Conservation (phyloP, 1,139 yeast species). For the Candida glucosophila region DNA sequence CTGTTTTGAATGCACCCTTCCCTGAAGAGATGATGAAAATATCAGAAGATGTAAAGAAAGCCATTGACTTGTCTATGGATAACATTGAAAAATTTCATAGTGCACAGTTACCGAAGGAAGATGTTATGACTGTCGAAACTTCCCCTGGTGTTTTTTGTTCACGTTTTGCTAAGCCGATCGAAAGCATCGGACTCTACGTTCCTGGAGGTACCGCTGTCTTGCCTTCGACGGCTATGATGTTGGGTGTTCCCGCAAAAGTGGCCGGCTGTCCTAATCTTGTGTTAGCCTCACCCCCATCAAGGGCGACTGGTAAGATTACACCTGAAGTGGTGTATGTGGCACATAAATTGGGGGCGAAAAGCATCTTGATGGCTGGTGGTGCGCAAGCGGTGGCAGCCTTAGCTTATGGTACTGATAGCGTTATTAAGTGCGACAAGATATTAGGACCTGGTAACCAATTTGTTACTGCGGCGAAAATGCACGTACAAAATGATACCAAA, state of each 20-base stretch:
- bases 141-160: conserved; percentile 91
- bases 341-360: conserved; percentile 84
- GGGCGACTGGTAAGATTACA: conserved; percentile 83
- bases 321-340: conserved; percentile 99
- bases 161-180: conserved; percentile 90
- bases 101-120: conserved; percentile 72
- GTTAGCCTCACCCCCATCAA: conserved; percentile 96
- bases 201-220: conserved; percentile 99
- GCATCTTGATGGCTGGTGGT: conserved; percentile 94
- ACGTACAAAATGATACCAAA: conserved; percentile 89
- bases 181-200: conserved; percentile 87
- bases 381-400: conserved; percentile 98
- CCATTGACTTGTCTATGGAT: conserved; percentile 81
- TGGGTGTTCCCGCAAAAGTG: conserved; percentile 98
- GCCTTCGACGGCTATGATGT: conserved; percentile 96
- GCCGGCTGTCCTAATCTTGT: conserved; percentile 93
- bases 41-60: conserved; percentile 67
- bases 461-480: conserved; percentile 98
- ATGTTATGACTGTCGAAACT: conserved; percentile 80
- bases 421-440: conserved; percentile 92
- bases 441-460: conserved; percentile 99
- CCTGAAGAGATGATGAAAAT: conserved; percentile 68
- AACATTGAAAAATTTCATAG: conserved; percentile 89
- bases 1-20: conserved; percentile 84
- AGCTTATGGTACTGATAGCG: conserved; percentile 94